A percentile compares a stretch with the other conserved stretches of the same genome.
Conservation (phyloP, 2,329 filamentous ascomycete species). For the Fusarium sp. region DNA sequence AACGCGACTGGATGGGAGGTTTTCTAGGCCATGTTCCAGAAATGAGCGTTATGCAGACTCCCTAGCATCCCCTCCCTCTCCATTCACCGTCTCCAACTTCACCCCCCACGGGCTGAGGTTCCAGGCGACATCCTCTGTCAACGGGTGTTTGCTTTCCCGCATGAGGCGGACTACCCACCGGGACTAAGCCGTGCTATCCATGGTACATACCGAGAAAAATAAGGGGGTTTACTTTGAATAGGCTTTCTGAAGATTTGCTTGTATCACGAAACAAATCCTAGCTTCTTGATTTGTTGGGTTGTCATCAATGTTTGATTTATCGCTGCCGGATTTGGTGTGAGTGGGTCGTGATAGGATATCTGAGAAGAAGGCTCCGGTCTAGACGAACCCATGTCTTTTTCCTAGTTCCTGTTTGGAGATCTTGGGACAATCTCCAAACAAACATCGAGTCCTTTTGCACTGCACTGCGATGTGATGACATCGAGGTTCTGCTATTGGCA, state of each 20-base stretch:
- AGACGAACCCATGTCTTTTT: conserved; percentile 3
- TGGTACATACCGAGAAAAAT: background rate
- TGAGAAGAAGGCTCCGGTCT: conserved; percentile 4
- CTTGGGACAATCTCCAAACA: conserved; percentile 32
- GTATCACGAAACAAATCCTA: conserved; percentile 11
- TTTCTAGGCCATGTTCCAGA: conserved; percentile 31
- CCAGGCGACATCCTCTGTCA: conserved; percentile 21
- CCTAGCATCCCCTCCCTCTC: conserved; percentile 9
- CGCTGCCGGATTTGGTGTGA: background rate
- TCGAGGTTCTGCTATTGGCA: background rate
- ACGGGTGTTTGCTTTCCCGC: conserved; percentile 26
- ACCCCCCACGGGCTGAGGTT: conserved; percentile 30
- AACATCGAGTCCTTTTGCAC: conserved; percentile 16
- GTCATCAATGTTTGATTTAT: background rate
- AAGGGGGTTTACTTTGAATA: conserved; percentile 4
- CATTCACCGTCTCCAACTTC: conserved; percentile 24
- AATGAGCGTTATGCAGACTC: conserved; percentile 28
- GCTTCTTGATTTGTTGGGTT: conserved; percentile 11
- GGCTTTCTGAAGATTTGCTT: conserved; percentile 16
- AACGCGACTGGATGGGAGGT: conserved; percentile 10
- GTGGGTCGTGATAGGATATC: background rate
- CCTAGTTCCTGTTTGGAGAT: conserved; percentile 14
- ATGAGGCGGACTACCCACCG: conserved; percentile 19
- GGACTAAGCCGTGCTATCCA: conserved; percentile 22
- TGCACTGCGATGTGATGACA: background rate